Evolutionary conservation across 192 early-diverging fungal species (phyloP).

Genomic region (Podila horticola): DNA sequence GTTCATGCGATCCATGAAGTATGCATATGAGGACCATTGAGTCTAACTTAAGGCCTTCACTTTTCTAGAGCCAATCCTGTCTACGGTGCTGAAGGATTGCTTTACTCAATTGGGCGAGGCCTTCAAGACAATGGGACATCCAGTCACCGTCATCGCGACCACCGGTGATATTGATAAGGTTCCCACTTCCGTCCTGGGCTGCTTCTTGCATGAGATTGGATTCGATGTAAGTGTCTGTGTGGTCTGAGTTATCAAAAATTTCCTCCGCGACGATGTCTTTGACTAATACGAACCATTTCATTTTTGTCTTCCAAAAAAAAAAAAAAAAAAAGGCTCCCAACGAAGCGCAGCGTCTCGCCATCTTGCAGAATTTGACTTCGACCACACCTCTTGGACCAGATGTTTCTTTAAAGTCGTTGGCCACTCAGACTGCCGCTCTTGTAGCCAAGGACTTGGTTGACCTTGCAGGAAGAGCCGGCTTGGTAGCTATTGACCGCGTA

Average conservation of each 20-base stretch:
- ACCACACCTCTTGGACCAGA: conserved; percentile 75
- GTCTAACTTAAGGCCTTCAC: background rate
- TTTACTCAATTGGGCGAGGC: conserved; percentile 59
- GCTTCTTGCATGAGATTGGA: conserved; percentile 82
- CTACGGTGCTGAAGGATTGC: conserved; percentile 68
- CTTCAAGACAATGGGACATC: conserved; percentile 64
- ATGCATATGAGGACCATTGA: background rate
- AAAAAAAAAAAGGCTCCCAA: conserved; percentile 57
- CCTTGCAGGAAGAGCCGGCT: conserved; percentile 78
- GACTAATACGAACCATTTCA: background rate
- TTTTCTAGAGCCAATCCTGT: conserved; percentile 59
- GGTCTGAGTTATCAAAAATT: conserved; percentile 1
- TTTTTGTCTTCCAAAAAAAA: background rate
- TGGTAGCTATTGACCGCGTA: conserved; percentile 69
- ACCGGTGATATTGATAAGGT: conserved; percentile 83
- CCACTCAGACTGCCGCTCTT: conserved; percentile 93
- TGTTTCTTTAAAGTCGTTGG: conserved; percentile 75
- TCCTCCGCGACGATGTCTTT: background rate
- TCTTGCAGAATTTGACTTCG: conserved; percentile 70
- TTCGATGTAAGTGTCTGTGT: conserved; percentile 63
- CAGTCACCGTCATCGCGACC: conserved; percentile 84
- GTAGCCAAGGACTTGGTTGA: conserved; percentile 86
- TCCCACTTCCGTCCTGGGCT: conserved; percentile 76
- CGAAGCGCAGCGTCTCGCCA: conserved; percentile 70
- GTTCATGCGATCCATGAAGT: background rate